Conservation (phyloP, 176 grass and related monocot species). For the Luzula sylvatica region DNA sequence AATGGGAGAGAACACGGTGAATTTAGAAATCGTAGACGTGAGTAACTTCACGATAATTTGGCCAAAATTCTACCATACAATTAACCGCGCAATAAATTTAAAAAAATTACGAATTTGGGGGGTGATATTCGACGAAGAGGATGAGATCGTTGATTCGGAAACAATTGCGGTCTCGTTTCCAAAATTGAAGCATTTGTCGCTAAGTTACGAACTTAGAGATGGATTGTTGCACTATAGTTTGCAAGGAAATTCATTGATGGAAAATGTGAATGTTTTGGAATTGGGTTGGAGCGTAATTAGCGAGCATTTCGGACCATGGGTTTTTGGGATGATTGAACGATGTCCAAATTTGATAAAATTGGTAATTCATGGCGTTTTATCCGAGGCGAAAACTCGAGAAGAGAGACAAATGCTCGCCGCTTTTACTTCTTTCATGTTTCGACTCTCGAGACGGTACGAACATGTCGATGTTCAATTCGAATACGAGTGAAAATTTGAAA, state of each 20-base stretch:
- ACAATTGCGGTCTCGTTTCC: conserved; percentile 85
- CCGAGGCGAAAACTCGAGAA: conserved; percentile 83
- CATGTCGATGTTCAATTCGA: conserved; percentile 91
- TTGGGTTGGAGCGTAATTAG: conserved; percentile 95
- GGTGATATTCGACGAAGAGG: conserved; percentile 89
- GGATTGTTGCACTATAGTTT: conserved; percentile 70
- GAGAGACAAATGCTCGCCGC: conserved; percentile 64
- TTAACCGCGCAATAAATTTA: conserved; percentile 68
- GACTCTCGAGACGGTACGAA: conserved; percentile 70
- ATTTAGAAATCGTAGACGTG: conserved; percentile 76
- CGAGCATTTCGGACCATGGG: conserved; percentile 91
- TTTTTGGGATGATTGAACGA: conserved; percentile 94
- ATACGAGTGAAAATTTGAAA: conserved; percentile 57
- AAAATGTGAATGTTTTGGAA: conserved; percentile 74
- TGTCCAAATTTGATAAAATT: conserved; percentile 96
- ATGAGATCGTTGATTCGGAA: conserved; percentile 94
- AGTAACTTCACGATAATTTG: conserved; percentile 88
- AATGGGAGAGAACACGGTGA: conserved; percentile 64
- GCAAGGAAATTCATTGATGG: conserved; percentile 51
- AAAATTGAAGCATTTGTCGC: conserved; percentile 67
- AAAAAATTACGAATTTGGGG: conserved; percentile 72
- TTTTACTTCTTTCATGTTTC: conserved; percentile 80
- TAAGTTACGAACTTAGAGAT: conserved; percentile 93
- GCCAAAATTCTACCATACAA: conserved; percentile 88
- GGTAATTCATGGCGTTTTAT: conserved; percentile 86